Evolutionary conservation across 2,329 filamentous ascomycete genomes (phyloP).

Genomic region (Metarhizium album): DNA sequence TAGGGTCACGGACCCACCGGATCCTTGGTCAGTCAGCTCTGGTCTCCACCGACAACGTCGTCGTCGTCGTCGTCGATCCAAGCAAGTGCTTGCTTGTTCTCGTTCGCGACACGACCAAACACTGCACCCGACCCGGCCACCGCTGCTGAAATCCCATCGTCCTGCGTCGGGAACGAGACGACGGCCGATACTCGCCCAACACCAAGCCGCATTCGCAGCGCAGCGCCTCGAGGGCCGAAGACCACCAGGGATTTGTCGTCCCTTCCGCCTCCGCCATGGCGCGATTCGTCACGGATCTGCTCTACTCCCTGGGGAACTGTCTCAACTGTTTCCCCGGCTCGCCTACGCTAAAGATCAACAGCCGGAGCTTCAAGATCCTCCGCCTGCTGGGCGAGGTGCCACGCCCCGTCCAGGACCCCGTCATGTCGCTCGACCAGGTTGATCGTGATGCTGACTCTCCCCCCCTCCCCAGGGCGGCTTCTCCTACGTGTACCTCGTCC

Average conservation of each 20-base stretch:
- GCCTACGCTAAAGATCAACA: conserved; percentile 91
- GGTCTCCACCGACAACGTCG: neutral
- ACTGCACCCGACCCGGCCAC: neutral
- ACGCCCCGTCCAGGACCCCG: neutral
- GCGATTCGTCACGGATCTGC: conserved; percentile 74
- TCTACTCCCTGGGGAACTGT: conserved; percentile 90
- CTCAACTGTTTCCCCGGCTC: conserved; percentile 93
- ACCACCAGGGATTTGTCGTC: too few species aligned
- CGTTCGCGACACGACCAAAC: too few species aligned
- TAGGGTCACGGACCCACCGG: neutral
- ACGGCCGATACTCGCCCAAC: too few species aligned
- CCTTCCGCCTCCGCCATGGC: conserved; percentile 52
- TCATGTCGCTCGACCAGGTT: too few species aligned
- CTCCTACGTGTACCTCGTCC: conserved; percentile 97
- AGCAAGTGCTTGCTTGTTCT: too few species aligned
- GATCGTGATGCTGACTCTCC: neutral
- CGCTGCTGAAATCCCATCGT: neutral
- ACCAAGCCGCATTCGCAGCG: too few species aligned
- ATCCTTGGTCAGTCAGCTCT: neutral
- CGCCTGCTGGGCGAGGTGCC: conserved; percentile 80
- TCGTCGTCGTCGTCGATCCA: neutral
- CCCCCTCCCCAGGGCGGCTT: conserved; percentile 66
- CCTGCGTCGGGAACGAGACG: too few species aligned
- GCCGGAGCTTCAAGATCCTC: conserved; percentile 88
- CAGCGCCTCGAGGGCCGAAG: too few species aligned